Evolutionary conservation across 192 early-diverging fungal genomes (phyloP).

Genomic region (Polychytrium aggregatum): DNA sequence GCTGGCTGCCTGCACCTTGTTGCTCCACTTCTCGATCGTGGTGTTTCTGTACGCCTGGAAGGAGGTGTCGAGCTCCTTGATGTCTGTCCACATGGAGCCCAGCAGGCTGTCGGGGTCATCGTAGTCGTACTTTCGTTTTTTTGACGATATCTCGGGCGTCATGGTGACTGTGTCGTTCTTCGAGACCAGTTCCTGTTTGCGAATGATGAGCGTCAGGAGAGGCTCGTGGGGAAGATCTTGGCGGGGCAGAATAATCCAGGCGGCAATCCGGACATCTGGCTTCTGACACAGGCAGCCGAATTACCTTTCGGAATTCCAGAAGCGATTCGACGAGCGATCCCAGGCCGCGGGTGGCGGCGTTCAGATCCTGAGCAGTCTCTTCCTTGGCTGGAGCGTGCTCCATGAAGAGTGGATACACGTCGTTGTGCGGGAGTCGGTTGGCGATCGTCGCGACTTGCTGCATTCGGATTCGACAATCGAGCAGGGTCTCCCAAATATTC

Average conservation of each 20-base stretch:
- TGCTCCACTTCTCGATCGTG: slow-evolving; percentile 90
- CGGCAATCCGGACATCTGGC: slow-evolving; percentile 6
- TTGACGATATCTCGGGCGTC: slow-evolving; percentile 16
- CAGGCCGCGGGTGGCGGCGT: slow-evolving; percentile 14
- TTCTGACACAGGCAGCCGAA: slow-evolving; percentile 7
- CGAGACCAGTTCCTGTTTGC: slow-evolving; percentile 10
- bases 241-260: too few species aligned
- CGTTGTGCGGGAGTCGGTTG: slow-evolving; percentile 67
- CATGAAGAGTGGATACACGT: slow-evolving; percentile 16
- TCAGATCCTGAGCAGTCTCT: slow-evolving; percentile 1
- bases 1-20: slow-evolving; percentile 61
- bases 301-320: slow-evolving; percentile 22
- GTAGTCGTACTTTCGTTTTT: slow-evolving; percentile 33
- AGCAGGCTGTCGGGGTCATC: slow-evolving; percentile 34
- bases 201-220: too few species aligned
- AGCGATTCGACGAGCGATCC: slow-evolving; percentile 24
- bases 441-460: slow-evolving; percentile 65
- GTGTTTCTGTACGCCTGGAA: slow-evolving; percentile 72
- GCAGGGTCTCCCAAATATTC: slow-evolving; percentile 68
- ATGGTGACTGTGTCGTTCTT: slow-evolving; percentile 16
- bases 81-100: slow-evolving; percentile 45
- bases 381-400: background rate
- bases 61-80: slow-evolving; percentile 41
- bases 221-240: too few species aligned
- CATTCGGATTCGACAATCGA: slow-evolving; percentile 80